Conservation (phyloP, 495 filamentous ascomycete genomes). For the Aspergillus indologenus region DNA sequence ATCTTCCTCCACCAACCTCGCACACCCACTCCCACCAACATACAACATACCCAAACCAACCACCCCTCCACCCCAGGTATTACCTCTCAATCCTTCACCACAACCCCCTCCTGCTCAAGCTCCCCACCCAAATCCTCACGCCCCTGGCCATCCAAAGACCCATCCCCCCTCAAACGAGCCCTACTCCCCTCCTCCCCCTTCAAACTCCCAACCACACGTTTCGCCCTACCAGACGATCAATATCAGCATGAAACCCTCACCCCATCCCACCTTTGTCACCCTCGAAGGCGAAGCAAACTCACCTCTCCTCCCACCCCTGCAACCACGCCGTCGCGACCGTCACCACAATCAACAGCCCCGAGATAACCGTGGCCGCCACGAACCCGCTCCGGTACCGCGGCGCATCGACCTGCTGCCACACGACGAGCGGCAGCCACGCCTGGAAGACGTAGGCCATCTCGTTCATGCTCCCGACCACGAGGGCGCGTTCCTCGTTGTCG, state of each 20-base stretch:
- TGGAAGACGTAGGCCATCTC: constrained; percentile 49
- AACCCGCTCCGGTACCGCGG: constrained; percentile 48
- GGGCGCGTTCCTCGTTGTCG: constrained; percentile 51
- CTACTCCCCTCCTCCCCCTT: neutral
- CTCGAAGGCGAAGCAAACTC: constrained; percentile 1
- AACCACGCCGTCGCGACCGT: constrained; percentile 29
- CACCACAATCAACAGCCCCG: constrained; percentile 30
- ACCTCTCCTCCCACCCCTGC: constrained; percentile 37
- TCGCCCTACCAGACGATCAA: no score
- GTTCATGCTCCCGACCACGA: constrained; percentile 50
- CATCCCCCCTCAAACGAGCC: neutral
- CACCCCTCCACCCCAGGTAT: no score
- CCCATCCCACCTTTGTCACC: neutral
- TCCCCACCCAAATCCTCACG: neutral
- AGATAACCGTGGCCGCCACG: constrained; percentile 39
- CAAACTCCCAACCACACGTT: no score
- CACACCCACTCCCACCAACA: no score
- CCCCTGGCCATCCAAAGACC: neutral
- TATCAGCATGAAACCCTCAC: neutral
- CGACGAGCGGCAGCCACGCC: constrained; percentile 48
- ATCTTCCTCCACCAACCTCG: no score
- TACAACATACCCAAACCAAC: no score
- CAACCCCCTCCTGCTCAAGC: neutral
- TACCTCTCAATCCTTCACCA: neutral
- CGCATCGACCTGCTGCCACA: constrained; percentile 52